These are phyloP conservation scores for Bretschneidera sinensis DNA, from an alignment of 345 rosid genomes.

Conservation along the genomic window DNA sequence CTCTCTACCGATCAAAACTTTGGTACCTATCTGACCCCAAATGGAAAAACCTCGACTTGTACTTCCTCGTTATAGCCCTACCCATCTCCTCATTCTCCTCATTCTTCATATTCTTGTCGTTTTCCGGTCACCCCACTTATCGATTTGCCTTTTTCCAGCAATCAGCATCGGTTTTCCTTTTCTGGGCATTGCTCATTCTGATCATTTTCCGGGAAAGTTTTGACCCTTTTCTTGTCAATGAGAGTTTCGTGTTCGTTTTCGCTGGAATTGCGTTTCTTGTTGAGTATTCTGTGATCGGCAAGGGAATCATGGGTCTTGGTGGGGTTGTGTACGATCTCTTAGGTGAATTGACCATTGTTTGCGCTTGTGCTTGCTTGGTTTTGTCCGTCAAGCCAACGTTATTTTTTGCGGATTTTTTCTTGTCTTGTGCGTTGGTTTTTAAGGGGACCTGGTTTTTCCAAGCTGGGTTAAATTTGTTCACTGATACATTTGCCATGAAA, in stretches of 20 bases:
- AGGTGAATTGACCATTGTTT: slow-evolving; percentile 38
- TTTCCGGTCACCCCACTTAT: slow-evolving; percentile 41
- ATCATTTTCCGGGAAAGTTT: slow-evolving; percentile 28
- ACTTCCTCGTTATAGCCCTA: slow-evolving; percentile 41
- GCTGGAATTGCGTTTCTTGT: slow-evolving; percentile 38
- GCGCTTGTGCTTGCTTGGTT: slow-evolving; percentile 46
- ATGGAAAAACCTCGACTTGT: slow-evolving; percentile 48
- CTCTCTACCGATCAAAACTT: slow-evolving; percentile 43
- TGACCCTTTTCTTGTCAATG: slow-evolving; percentile 24
- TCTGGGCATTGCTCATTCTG: slow-evolving; percentile 39
- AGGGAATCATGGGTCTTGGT: slow-evolving; percentile 34
- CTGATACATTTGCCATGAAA: slow-evolving; percentile 37
- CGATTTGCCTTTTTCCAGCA: slow-evolving; percentile 47
- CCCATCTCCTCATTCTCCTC: slow-evolving; percentile 49
- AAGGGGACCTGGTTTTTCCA: slow-evolving; percentile 55
- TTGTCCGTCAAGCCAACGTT: slow-evolving; percentile 43
- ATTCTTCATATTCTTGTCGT: too few species aligned
- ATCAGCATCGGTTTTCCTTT: slow-evolving; percentile 32
- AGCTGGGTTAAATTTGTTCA: slow-evolving; percentile 43
- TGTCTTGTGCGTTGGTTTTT: slow-evolving; percentile 45
- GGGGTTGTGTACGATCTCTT: slow-evolving; percentile 31
- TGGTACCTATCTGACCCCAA: slow-evolving; percentile 46
- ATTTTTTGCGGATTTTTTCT: slow-evolving; percentile 42
- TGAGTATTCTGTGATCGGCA: slow-evolving; percentile 35
- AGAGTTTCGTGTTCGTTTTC: slow-evolving; percentile 25